Evolutionary conservation across 768 basidiomycete genomes (phyloP).

Genomic region (Pulveroboletus frians): DNA sequence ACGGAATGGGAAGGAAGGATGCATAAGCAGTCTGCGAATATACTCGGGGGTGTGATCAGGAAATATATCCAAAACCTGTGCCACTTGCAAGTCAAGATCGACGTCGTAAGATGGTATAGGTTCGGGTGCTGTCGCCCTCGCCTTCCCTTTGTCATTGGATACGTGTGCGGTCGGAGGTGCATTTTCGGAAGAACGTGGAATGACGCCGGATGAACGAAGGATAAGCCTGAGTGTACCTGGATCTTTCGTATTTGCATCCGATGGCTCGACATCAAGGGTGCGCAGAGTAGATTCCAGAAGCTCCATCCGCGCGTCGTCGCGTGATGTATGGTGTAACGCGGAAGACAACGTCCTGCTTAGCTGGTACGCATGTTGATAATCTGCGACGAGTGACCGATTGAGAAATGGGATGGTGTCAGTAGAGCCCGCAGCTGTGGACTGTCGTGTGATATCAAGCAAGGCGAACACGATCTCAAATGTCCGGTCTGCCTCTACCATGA

Average conservation of each 20-base stretch:
- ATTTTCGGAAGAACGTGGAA: conserved; percentile 18
- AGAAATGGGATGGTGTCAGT: conserved; percentile 49
- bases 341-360: conserved; percentile 47
- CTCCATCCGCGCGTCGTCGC: conserved; percentile 56
- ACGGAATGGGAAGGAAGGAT: conserved; percentile 24
- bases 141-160: conserved; percentile 37
- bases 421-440: conserved; percentile 10
- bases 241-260: conserved; percentile 23
- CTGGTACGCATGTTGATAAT: conserved; percentile 68
- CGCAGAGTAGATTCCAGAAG: conserved; percentile 49
- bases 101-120: conserved; percentile 27
- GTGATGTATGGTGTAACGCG: conserved; percentile 39
- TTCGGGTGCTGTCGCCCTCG: conserved; percentile 26
- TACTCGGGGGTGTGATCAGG: conserved; percentile 56
- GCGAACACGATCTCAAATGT: conserved; percentile 56
- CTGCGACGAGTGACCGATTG: conserved; percentile 59
- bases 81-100: conserved; percentile 52
- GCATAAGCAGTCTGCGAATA: conserved; percentile 51
- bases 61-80: conserved; percentile 73
- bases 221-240: conserved; percentile 61
- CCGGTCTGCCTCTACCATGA: conserved; percentile 46
- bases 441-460: conserved; percentile 44
- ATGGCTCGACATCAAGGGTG: conserved; percentile 30
- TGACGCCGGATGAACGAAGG: conserved; percentile 54
- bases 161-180: conserved; percentile 32